Percentiles rank a stretch among this genome's conserved stretches.
Evolutionary conservation across 495 filamentous ascomycete genomes (phyloP).

Genomic region (Xylaria scruposa): DNA sequence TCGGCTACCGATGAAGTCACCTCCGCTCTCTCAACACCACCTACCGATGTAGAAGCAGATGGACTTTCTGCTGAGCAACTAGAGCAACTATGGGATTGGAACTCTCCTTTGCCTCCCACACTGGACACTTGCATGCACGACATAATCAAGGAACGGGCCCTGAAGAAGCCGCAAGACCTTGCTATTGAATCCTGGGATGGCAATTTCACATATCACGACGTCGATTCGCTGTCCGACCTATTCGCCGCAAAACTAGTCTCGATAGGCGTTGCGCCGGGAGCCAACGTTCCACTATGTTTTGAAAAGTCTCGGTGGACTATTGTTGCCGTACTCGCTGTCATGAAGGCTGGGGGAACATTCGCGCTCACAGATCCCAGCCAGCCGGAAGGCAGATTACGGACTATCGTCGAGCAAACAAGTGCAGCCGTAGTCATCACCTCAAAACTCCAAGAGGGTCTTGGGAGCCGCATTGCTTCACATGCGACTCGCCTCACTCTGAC

Average conservation of each 20-base stretch:
- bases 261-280: slow-evolving; percentile 54
- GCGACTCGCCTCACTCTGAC: slow-evolving; percentile 35
- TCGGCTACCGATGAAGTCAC: slow-evolving; percentile 35
- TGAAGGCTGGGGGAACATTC: slow-evolving; percentile 59
- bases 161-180: slow-evolving; percentile 33
- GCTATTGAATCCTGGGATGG: slow-evolving; percentile 66
- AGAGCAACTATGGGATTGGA: slow-evolving; percentile 50
- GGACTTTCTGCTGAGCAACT: slow-evolving; percentile 38
- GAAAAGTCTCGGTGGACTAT: slow-evolving; percentile 63
- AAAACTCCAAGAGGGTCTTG: slow-evolving; percentile 39
- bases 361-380: slow-evolving; percentile 50
- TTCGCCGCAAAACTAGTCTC: slow-evolving; percentile 54
- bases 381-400: slow-evolving; percentile 56
- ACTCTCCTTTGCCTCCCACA: slow-evolving; percentile 45
- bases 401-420: slow-evolving; percentile 58
- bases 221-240: slow-evolving; percentile 55
- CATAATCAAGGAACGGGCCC: slow-evolving; percentile 43
- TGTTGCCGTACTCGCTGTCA: slow-evolving; percentile 58
- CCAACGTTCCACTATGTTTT: slow-evolving; percentile 58
- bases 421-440: slow-evolving; percentile 63
- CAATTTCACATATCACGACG: slow-evolving; percentile 60
- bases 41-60: slow-evolving; percentile 39
- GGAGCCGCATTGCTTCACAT: slow-evolving; percentile 38
- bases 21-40: slow-evolving; percentile 38
- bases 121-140: slow-evolving; percentile 50